Conservation (phyloP, 2,329 filamentous ascomycete species). For the Endothia cerciana region DNA sequence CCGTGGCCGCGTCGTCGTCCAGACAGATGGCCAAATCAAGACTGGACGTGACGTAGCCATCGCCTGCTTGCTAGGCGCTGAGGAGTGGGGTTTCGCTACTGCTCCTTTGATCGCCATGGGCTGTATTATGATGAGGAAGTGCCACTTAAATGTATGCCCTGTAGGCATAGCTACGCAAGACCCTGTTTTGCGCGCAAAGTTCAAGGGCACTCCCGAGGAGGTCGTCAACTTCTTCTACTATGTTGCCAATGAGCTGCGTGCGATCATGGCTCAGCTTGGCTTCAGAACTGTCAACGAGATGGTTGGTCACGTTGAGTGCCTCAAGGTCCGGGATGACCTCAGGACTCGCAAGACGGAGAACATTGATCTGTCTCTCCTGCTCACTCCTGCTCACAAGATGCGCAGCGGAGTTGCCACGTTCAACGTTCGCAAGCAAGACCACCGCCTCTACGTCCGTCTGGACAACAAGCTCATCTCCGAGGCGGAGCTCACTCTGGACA, state of each 20-base stretch:
- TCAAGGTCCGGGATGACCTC: conserved; percentile 86
- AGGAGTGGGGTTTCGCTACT: conserved; percentile 97
- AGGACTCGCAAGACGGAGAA: conserved; percentile 88
- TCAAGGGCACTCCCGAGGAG: conserved; percentile 89
- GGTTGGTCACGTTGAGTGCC: conserved; percentile 87
- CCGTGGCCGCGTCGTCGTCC: conserved; percentile 91
- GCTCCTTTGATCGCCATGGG: conserved; percentile 95
- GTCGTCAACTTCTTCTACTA: conserved; percentile 99
- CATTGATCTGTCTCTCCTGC: conserved; percentile 88
- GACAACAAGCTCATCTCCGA: conserved; percentile 98
- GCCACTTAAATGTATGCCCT: conserved; percentile 56
- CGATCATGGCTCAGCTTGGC: conserved; percentile 95
- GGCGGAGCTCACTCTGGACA: conserved; percentile 91
- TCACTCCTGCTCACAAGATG: conserved; percentile 94
- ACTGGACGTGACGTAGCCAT: conserved; percentile 94
- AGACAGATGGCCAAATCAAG: conserved; percentile 92
- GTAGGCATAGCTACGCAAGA: conserved; percentile 96
- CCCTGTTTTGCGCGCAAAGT: conserved; percentile 92
- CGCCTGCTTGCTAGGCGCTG: conserved; percentile 92
- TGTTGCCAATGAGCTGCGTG: conserved; percentile 90
- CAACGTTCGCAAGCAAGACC: conserved; percentile 97
- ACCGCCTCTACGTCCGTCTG: conserved; percentile 87
- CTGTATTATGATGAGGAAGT: conserved; percentile 92
- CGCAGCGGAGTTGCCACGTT: conserved; percentile 94
- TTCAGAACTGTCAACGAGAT: conserved; percentile 97